Evolutionary conservation across 2,329 filamentous ascomycete species (phyloP).

Genomic region (Trichoderma breve): DNA sequence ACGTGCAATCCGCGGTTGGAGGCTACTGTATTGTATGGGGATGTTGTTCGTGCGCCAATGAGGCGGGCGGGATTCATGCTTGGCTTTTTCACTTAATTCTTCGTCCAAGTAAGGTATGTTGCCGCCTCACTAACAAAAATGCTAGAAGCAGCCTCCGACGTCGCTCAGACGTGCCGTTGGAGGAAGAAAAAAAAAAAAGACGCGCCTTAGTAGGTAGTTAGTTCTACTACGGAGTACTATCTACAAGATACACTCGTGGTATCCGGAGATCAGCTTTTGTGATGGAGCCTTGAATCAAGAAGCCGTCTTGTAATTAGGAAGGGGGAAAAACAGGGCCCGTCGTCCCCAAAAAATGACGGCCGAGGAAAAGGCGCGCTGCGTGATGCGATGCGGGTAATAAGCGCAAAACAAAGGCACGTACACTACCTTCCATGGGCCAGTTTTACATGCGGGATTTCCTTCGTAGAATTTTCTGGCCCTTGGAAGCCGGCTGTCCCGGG

Average conservation of each 20-base stretch:
- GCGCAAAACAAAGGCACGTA: neutral
- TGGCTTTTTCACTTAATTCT: neutral
- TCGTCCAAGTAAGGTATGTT: neutral
- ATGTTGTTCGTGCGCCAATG: neutral
- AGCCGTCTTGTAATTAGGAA: neutral
- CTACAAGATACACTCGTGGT: neutral
- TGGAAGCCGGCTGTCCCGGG: conserved; percentile 16
- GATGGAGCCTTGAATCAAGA: neutral
- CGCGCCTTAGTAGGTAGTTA: neutral
- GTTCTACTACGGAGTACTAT: neutral
- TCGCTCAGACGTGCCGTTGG: conserved; percentile 2
- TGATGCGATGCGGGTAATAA: conserved; percentile 18
- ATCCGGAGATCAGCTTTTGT: neutral
- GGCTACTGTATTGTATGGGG: neutral
- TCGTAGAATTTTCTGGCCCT: conserved; percentile 11
- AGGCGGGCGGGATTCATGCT: neutral
- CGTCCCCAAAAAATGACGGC: neutral
- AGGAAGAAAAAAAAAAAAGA: neutral
- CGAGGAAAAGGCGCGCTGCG: neutral
- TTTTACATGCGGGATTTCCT: conserved; percentile 16
- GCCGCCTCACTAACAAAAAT: neutral
- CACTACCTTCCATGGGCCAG: neutral
- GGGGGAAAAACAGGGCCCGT: neutral
- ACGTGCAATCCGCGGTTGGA: neutral
- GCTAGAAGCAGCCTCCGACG: conserved; percentile 13